Evolutionary conservation across 1,139 yeast genomes (phyloP).

Genomic region (Kodamaea sp.): DNA sequence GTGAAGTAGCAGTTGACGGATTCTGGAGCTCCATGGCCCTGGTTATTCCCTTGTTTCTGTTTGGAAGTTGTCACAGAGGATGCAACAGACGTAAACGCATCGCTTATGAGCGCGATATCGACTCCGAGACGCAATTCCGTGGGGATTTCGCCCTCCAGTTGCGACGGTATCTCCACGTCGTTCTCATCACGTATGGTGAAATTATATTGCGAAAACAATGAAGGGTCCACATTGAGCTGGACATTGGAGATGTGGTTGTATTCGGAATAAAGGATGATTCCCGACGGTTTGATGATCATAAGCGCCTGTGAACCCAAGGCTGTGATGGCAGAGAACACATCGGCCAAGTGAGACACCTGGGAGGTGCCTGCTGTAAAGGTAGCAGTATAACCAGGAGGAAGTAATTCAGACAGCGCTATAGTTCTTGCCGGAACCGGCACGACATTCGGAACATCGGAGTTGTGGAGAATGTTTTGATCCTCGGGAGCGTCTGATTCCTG

Average conservation of each 20-base stretch:
- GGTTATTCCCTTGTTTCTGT: constrained; percentile 5
- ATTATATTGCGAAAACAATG: constrained; percentile 35
- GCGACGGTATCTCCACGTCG: constrained; percentile 4
- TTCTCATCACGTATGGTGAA: constrained; percentile 18
- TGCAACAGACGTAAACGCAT: constrained; percentile 35
- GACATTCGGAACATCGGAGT: too few species aligned
- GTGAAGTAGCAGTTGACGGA: constrained; percentile 36
- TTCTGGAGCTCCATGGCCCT: constrained; percentile 14
- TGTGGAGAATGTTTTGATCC: too few species aligned
- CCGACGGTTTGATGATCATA: constrained; percentile 33
- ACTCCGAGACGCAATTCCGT: constrained; percentile 37
- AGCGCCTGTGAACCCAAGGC: constrained; percentile 38
- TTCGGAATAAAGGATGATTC: constrained; percentile 38
- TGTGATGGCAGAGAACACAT: constrained; percentile 36
- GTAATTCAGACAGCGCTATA: not conserved
- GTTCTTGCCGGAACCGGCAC: not conserved
- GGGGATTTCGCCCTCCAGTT: constrained; percentile 9
- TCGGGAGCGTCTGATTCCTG: constrained; percentile 4
- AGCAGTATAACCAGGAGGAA: not conserved
- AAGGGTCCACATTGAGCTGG: constrained; percentile 37
- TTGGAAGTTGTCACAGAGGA: constrained; percentile 12
- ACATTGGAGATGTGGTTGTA: constrained; percentile 41
- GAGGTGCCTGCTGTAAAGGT: constrained; percentile 40
- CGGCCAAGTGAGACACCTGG: constrained; percentile 42
- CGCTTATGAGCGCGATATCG: constrained; percentile 38